Evolutionary conservation across 2,329 filamentous ascomycete genomes (phyloP).

Genomic region (Aspergillus fumigatus): DNA sequence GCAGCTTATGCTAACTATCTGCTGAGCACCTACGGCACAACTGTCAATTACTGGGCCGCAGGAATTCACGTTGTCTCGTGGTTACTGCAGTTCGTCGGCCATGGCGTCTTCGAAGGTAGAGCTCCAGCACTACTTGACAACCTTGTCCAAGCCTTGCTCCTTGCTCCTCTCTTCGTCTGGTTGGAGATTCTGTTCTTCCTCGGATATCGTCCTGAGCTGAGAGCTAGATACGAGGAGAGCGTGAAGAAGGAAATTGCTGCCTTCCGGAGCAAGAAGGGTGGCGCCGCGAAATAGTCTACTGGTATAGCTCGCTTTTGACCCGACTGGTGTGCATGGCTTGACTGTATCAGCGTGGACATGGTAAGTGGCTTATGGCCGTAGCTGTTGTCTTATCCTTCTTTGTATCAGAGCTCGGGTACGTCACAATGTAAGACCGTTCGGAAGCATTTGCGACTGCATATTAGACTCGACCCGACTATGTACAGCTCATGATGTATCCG

Average conservation of each 20-base stretch:
- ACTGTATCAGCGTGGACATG: neutral
- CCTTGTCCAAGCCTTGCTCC: slow-evolving; percentile 81
- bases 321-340: neutral
- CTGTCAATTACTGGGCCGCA: slow-evolving; percentile 62
- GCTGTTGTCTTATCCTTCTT: neutral
- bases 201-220: slow-evolving; percentile 85
- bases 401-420: neutral
- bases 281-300: slow-evolving; percentile 16
- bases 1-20: slow-evolving; percentile 74
- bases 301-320: neutral
- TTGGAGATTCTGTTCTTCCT: slow-evolving; percentile 86
- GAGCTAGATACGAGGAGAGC: slow-evolving; percentile 70
- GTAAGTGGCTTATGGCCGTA: neutral
- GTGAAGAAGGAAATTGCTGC: slow-evolving; percentile 74
- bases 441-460: too few species aligned
- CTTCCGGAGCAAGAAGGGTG: slow-evolving; percentile 46
- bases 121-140: slow-evolving; percentile 90
- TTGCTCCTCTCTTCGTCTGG: slow-evolving; percentile 96
- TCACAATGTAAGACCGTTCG: neutral
- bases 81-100: slow-evolving; percentile 87
- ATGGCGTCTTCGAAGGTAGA: slow-evolving; percentile 81
- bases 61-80: slow-evolving; percentile 70
- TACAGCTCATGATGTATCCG: neutral
- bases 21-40: slow-evolving; percentile 57
- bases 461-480: neutral